Evolutionary conservation across 371 early-diverging fungal species (phyloP).

Genomic region (Nematocida ironsii): DNA sequence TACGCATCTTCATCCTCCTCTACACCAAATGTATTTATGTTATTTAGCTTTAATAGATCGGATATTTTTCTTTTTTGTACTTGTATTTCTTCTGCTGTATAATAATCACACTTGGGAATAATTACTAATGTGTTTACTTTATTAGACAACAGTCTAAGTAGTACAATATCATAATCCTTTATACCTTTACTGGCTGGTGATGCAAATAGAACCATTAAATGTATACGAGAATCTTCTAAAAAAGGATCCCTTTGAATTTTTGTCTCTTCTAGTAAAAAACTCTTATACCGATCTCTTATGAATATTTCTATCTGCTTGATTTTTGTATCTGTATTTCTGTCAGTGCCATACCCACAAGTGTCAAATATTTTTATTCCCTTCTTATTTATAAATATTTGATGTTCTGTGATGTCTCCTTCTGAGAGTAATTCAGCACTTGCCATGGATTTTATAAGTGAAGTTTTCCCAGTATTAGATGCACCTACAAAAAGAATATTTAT

Average conservation of each 20-base stretch:
- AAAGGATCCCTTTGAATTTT: conserved; percentile 68
- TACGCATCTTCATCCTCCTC: conserved; percentile 6
- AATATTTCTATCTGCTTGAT: conserved; percentile 61
- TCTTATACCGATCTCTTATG: conserved; percentile 65
- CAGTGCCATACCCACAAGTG: conserved; percentile 65
- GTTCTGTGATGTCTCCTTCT: conserved; percentile 23
- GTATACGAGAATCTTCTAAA: conserved; percentile 68
- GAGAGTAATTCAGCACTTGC: neutral
- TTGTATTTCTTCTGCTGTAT: conserved; percentile 56
- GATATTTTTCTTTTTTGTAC: conserved; percentile 55
- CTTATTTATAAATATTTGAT: neutral
- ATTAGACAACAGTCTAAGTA: conserved; percentile 61
- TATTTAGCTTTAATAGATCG: conserved; percentile 54
- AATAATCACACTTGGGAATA: conserved; percentile 69
- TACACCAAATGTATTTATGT: conserved; percentile 63
- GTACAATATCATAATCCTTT: conserved; percentile 65
- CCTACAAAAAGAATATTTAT: conserved; percentile 45
- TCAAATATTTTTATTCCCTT: conserved; percentile 46
- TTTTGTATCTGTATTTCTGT: conserved; percentile 41
- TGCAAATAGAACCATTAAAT: conserved; percentile 67
- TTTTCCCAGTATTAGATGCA: conserved; percentile 22
- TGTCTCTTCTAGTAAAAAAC: conserved; percentile 67
- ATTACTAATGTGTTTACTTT: conserved; percentile 69
- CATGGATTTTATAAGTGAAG: conserved; percentile 8
- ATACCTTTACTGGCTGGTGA: conserved; percentile 61